These are phyloP conservation scores for Neonectria neomacrospora DNA, from an alignment of 2,329 filamentous ascomycete genomes.

Conservation along the genomic window DNA sequence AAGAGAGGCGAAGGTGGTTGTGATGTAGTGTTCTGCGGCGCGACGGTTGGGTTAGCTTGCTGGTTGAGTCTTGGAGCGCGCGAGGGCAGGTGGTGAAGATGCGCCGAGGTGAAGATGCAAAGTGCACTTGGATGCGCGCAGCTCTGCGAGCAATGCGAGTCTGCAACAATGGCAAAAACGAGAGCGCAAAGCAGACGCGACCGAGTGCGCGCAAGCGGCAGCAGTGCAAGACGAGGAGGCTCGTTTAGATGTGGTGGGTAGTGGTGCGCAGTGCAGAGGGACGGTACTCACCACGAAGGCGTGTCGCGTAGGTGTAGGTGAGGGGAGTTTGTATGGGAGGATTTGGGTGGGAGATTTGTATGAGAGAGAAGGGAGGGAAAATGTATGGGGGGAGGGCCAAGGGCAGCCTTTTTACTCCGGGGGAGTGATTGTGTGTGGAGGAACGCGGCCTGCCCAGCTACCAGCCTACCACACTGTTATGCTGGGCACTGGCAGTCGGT, in stretches of 20 bases:
- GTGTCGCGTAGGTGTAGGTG: slow-evolving; percentile 53
- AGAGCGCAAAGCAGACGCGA: slow-evolving; percentile 31
- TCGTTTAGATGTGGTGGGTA: slow-evolving; percentile 51
- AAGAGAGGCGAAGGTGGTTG: slow-evolving; percentile 21
- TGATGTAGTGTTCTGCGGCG: slow-evolving; percentile 45
- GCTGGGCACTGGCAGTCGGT: slow-evolving; percentile 42
- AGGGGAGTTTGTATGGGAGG: slow-evolving; percentile 62
- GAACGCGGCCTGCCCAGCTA: slow-evolving; percentile 42
- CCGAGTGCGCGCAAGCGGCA: slow-evolving; percentile 18
- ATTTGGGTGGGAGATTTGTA: slow-evolving; percentile 69
- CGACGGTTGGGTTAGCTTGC: slow-evolving; percentile 45
- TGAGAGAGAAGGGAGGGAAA: slow-evolving; percentile 67
- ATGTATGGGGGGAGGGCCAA: slow-evolving; percentile 65
- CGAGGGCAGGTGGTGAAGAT: slow-evolving; percentile 32
- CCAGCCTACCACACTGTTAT: slow-evolving; percentile 45
- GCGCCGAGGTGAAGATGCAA: slow-evolving; percentile 24
- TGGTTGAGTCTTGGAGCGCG: slow-evolving; percentile 24
- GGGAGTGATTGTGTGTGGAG: slow-evolving; percentile 67
- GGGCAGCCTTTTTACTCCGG: slow-evolving; percentile 73
- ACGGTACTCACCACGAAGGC: slow-evolving; percentile 63
- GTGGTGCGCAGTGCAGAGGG: slow-evolving; percentile 28
- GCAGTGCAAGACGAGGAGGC: slow-evolving; percentile 51
- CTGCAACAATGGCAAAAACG: slow-evolving; percentile 35
- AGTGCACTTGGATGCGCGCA: slow-evolving; percentile 38
- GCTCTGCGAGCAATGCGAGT: slow-evolving; percentile 32